Percentiles rank a stretch among this genome's conserved stretches.
Conservation (phyloP, 331 rosid genomes). For the Malus hybrid region DNA sequence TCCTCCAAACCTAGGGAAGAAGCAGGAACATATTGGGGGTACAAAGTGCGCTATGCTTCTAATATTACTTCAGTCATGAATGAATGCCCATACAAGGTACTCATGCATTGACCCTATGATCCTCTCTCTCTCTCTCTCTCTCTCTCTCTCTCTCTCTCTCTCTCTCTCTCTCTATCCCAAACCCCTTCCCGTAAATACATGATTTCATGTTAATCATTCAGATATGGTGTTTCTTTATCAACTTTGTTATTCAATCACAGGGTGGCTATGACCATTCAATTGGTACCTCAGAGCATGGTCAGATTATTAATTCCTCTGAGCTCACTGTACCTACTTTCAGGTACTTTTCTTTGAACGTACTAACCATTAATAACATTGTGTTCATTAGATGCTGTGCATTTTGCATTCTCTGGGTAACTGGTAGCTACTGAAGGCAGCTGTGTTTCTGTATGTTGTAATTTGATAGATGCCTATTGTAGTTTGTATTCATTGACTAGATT, state of each 20-base stretch:
- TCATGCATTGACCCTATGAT: background rate
- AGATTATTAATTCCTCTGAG: conserved; percentile 52
- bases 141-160: background rate
- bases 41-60: conserved; percentile 88
- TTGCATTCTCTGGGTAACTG: background rate
- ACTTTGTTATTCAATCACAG: conserved; percentile 33
- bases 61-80: conserved; percentile 58
- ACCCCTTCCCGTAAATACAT: background rate
- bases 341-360: conserved; percentile 21
- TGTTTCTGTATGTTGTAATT: background rate
- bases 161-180: too few species aligned
- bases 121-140: background rate
- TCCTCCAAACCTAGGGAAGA: conserved; percentile 85
- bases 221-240: conserved; percentile 2
- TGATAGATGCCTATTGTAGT: background rate
- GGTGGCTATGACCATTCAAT: conserved; percentile 86
- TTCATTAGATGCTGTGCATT: background rate
- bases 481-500: background rate
- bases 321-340: conserved; percentile 74
- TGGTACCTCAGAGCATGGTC: conserved; percentile 96
- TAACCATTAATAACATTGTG: background rate
- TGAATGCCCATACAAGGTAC: conserved; percentile 66
- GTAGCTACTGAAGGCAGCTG: background rate
- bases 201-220: background rate
- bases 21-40: conserved; percentile 84